Evolutionary conservation across 1,284 basidiomycete genomes (phyloP).

Genomic region (Puccinia novopanici): DNA sequence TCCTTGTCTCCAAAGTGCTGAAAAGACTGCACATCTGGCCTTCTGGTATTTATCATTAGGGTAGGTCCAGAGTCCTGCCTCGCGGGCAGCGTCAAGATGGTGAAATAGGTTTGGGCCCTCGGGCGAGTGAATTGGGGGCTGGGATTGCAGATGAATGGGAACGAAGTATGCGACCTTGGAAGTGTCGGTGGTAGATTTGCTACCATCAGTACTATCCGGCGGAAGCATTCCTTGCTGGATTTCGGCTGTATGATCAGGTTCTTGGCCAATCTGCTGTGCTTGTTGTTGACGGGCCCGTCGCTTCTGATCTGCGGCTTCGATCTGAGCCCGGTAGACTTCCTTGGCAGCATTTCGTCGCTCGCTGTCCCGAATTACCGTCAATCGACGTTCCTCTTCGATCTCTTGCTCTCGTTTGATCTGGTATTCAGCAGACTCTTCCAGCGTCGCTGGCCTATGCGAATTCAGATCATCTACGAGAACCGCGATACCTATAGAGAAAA

Average conservation of each 20-base stretch:
- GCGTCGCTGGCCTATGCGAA: slow-evolving; percentile 68
- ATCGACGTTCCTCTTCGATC: slow-evolving; percentile 64
- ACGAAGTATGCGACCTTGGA: slow-evolving; percentile 28
- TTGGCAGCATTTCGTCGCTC: slow-evolving; percentile 51
- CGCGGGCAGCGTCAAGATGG: slow-evolving; percentile 67
- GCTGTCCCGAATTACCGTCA: slow-evolving; percentile 60
- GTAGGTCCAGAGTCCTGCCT: slow-evolving; percentile 74
- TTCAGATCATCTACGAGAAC: slow-evolving; percentile 73
- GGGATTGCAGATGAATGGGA: slow-evolving; percentile 34
- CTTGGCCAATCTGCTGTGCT: background rate
- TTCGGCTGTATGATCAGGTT: background rate
- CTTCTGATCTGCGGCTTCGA: slow-evolving; percentile 30
- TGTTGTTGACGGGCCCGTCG: slow-evolving; percentile 26
- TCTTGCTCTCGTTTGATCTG: slow-evolving; percentile 61
- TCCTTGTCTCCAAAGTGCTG: slow-evolving; percentile 75
- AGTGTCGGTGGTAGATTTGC: background rate
- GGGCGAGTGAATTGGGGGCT: slow-evolving; percentile 12
- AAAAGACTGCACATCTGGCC: slow-evolving; percentile 76
- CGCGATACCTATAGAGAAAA: slow-evolving; percentile 68
- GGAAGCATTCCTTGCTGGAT: slow-evolving; percentile 26
- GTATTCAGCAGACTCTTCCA: slow-evolving; percentile 55
- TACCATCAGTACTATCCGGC: background rate
- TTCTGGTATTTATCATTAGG: slow-evolving; percentile 69
- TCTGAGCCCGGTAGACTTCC: slow-evolving; percentile 39
- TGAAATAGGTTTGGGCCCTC: slow-evolving; percentile 60